Evolutionary conservation across 768 basidiomycete species (phyloP).

Genomic region (Leccinum pellstonianum): DNA sequence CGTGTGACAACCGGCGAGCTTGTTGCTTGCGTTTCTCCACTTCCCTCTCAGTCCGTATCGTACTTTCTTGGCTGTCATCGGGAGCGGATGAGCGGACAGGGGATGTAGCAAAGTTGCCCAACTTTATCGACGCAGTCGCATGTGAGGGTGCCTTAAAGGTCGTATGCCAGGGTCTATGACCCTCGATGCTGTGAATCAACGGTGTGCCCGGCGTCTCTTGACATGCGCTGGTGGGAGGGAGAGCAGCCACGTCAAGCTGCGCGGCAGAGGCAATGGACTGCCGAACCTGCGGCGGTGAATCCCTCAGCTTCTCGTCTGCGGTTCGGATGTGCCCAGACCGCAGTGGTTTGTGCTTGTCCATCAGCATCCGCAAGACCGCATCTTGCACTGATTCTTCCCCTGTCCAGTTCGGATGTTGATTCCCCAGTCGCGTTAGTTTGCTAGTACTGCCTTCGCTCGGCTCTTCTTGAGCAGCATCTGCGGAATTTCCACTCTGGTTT

Average conservation of each 20-base stretch:
- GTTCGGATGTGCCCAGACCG: slow-evolving; percentile 56
- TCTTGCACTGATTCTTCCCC: slow-evolving; percentile 73
- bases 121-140: slow-evolving; percentile 49
- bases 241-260: not conserved
- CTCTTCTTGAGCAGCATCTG: slow-evolving; percentile 47
- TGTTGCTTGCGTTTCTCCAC: slow-evolving; percentile 49
- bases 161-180: slow-evolving; percentile 70
- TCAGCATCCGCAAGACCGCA: slow-evolving; percentile 77
- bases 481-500: slow-evolving; percentile 49
- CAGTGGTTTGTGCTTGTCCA: slow-evolving; percentile 84
- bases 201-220: slow-evolving; percentile 39
- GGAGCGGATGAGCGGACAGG: slow-evolving; percentile 16
- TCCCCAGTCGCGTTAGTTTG: slow-evolving; percentile 35
- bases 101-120: slow-evolving; percentile 43
- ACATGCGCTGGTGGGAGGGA: slow-evolving; percentile 6
- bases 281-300: slow-evolving; percentile 41
- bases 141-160: slow-evolving; percentile 62
- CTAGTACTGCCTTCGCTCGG: slow-evolving; percentile 12
- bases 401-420: slow-evolving; percentile 66
- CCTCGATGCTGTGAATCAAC: slow-evolving; percentile 52
- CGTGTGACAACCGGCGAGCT: slow-evolving; percentile 57
- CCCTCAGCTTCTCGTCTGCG: slow-evolving; percentile 67
- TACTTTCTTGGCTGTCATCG: slow-evolving; percentile 37
- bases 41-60: slow-evolving; percentile 47
- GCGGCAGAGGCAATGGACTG: slow-evolving; percentile 11